Evolutionary conservation across 2,329 filamentous ascomycete genomes (phyloP).

Genomic region (Fusarium tuaranense): DNA sequence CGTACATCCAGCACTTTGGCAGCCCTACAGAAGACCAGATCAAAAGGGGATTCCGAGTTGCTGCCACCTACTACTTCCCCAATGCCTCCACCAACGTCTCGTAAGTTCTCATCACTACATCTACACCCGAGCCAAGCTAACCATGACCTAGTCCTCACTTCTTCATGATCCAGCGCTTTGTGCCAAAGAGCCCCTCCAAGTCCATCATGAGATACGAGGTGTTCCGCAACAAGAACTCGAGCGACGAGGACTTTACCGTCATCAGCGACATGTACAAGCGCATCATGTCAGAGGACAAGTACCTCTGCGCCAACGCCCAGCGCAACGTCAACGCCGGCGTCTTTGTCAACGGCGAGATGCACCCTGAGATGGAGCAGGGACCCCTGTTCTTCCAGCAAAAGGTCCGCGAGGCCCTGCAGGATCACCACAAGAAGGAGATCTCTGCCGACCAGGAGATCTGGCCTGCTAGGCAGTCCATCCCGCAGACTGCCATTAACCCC

Average conservation of each 20-base stretch:
- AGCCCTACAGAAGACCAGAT: conserved; percentile 61
- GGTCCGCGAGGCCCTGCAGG: conserved; percentile 60
- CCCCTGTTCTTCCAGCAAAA: conserved; percentile 67
- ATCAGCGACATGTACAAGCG: conserved; percentile 72
- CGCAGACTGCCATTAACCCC: conserved; percentile 40
- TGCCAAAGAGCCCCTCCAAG: conserved; percentile 63
- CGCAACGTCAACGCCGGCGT: conserved; percentile 71
- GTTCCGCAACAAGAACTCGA: conserved; percentile 70
- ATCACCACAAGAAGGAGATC: conserved; percentile 61
- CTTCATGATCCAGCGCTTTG: conserved; percentile 73
- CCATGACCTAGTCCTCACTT: conserved; percentile 63
- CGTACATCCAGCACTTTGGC: conserved; percentile 64
- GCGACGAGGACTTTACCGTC: conserved; percentile 67
- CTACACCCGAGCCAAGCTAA: neutral
- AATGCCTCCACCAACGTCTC: conserved; percentile 63
- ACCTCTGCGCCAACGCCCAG: conserved; percentile 69
- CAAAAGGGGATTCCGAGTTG: conserved; percentile 57
- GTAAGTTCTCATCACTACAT: conserved; percentile 51
- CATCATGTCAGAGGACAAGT: conserved; percentile 74
- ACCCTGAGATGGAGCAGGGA: conserved; percentile 70
- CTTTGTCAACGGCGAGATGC: conserved; percentile 72
- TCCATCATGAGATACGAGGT: conserved; percentile 72
- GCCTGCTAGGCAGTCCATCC: conserved; percentile 58
- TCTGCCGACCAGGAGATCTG: conserved; percentile 60
- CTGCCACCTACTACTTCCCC: conserved; percentile 62